Evolutionary conservation across 177 flowering plant genomes (phyloP).

Genomic region (Vitis hybrid): DNA sequence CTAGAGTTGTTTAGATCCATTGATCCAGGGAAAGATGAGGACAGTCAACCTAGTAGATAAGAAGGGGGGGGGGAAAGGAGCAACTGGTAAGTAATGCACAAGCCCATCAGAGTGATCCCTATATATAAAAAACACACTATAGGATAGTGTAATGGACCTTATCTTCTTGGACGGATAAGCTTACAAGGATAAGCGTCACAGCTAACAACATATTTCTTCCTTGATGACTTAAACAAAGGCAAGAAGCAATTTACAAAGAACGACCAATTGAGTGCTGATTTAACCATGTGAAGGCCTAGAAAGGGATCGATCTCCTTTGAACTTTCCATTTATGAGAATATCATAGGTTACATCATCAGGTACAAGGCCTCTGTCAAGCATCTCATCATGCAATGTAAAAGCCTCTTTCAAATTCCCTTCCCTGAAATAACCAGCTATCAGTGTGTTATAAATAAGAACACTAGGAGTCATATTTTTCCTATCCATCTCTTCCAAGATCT

Average conservation of each 20-base stretch:
- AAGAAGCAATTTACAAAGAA: background rate
- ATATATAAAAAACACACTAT: too few relatives aligned
- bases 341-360: slow-evolving; percentile 68
- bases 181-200: background rate
- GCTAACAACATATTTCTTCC: background rate
- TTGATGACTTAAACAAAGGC: background rate
- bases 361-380: slow-evolving; percentile 75
- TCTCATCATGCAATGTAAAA: slow-evolving; percentile 73
- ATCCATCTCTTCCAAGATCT: slow-evolving; percentile 65
- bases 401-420: slow-evolving; percentile 74
- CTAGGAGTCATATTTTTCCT: slow-evolving; percentile 39
- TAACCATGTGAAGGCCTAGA: slow-evolving; percentile 14
- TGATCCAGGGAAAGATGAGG: too few relatives aligned
- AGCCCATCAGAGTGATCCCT: too few relatives aligned
- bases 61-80: too few relatives aligned
- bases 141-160: background rate
- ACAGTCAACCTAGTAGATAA: too few relatives aligned
- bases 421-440: slow-evolving; percentile 71
- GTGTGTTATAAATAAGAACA: slow-evolving; percentile 55
- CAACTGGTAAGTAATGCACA: too few relatives aligned
- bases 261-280: background rate
- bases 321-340: slow-evolving; percentile 56
- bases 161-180: background rate
- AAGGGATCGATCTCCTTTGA: slow-evolving; percentile 17
- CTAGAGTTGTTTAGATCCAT: too few relatives aligned